Percentiles rank a stretch among this genome's conserved stretches.
phyloP scores from a whole-genome alignment of 2,329 filamentous ascomycete species.

The Coniella vitis region DNA sequence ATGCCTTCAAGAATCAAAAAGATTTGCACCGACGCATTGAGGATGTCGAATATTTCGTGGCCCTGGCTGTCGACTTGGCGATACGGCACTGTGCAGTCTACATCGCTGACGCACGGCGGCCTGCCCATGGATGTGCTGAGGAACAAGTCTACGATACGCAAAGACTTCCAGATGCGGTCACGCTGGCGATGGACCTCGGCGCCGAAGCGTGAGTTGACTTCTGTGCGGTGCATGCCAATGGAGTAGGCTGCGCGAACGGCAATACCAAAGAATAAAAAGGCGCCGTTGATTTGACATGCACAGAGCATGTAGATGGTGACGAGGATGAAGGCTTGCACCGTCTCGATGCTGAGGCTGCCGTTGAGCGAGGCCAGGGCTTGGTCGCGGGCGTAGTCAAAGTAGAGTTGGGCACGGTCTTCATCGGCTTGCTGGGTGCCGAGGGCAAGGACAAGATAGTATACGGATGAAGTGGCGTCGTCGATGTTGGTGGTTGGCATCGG shows the following conservation, averaged over 20 bases:
- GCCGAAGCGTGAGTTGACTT: slow-evolving; percentile 47
- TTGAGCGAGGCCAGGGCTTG: slow-evolving; percentile 38
- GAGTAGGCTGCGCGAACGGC: slow-evolving; percentile 46
- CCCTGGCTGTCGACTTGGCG: slow-evolving; percentile 28
- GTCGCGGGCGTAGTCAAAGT: slow-evolving; percentile 44
- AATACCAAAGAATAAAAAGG: slow-evolving; percentile 48
- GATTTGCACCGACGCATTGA: slow-evolving; percentile 47
- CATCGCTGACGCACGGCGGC: slow-evolving; percentile 45
- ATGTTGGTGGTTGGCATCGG: slow-evolving; percentile 19
- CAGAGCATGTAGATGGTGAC: slow-evolving; percentile 48
- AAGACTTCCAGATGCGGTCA: slow-evolving; percentile 47
- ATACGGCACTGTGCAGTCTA: slow-evolving; percentile 48
- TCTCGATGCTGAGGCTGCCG: slow-evolving; percentile 40
- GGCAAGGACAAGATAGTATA: slow-evolving; percentile 44
- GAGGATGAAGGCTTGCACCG: slow-evolving; percentile 43
- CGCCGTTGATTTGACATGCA: slow-evolving; percentile 48
- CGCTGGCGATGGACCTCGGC: slow-evolving; percentile 34
- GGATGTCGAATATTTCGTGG: slow-evolving; percentile 35
- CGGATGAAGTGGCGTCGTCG: slow-evolving; percentile 33
- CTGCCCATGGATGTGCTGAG: slow-evolving; percentile 48
- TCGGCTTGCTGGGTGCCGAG: slow-evolving; percentile 39
- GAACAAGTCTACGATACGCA: slow-evolving; percentile 45
- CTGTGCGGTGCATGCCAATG: slow-evolving; percentile 45
- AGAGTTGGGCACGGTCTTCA: slow-evolving; percentile 34
- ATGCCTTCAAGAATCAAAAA: slow-evolving; percentile 44